Evolutionary conservation across 2,329 filamentous ascomycete genomes (phyloP).

Genomic region (Chaetomium strumarium): DNA sequence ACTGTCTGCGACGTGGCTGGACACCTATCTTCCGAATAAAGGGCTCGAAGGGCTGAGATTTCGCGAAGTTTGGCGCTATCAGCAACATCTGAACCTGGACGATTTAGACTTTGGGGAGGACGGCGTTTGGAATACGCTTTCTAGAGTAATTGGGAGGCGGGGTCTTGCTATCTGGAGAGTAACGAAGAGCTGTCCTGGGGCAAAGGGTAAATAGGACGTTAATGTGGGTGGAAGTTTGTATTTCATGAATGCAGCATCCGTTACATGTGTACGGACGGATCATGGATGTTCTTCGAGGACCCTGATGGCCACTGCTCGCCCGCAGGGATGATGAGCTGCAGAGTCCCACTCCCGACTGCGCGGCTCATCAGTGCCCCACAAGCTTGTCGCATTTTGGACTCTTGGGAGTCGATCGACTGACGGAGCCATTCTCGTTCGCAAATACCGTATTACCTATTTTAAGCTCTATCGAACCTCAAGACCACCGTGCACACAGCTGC

Average conservation of each 20-base stretch:
- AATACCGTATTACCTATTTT: background rate
- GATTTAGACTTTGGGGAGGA: conserved; percentile 75
- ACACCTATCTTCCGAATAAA: conserved; percentile 56
- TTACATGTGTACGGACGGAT: background rate
- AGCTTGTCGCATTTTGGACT: conserved; percentile 4
- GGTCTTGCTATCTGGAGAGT: conserved; percentile 59
- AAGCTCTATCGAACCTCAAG: background rate
- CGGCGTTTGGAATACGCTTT: conserved; percentile 65
- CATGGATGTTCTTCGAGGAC: background rate
- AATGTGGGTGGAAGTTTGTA: conserved; percentile 3
- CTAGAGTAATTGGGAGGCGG: conserved; percentile 58
- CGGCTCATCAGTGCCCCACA: conserved; percentile 12
- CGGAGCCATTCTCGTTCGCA: background rate
- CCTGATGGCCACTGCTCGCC: conserved; percentile 11
- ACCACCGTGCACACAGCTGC: background rate
- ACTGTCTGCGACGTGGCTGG: conserved; percentile 63
- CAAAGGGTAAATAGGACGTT: conserved; percentile 6
- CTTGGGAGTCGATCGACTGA: background rate
- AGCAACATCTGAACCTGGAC: conserved; percentile 67
- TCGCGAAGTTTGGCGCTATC: conserved; percentile 63
- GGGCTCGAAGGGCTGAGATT: conserved; percentile 56
- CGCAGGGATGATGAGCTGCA: conserved; percentile 4
- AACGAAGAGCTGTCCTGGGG: conserved; percentile 50
- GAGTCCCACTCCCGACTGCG: background rate
- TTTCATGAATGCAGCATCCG: background rate